Conservation (phyloP, 257 asterid species). For the Ophiorrhiza pumila region DNA sequence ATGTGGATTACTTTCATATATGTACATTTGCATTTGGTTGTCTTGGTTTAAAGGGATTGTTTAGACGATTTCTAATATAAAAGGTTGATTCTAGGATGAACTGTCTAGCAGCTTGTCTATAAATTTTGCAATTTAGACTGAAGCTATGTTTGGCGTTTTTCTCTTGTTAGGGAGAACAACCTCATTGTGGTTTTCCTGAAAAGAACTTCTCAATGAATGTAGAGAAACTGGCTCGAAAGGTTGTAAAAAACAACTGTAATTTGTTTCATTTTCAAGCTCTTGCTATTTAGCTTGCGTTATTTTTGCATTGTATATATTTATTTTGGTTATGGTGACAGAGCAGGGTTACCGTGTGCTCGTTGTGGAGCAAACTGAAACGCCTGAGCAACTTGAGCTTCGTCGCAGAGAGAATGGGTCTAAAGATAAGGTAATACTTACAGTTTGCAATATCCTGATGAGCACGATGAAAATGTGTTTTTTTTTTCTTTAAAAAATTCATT, state of each 20-base stretch:
- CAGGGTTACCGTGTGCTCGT: slow-evolving; percentile 97
- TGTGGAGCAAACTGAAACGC: slow-evolving; percentile 99
- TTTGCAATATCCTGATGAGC: slow-evolving; percentile 13
- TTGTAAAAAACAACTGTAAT: slow-evolving; percentile 22
- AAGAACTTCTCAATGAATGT: slow-evolving; percentile 78
- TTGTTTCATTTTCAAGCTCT: slow-evolving; percentile 10
- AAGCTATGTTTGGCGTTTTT: slow-evolving; percentile 10
- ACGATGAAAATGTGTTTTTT: background rate
- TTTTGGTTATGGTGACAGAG: slow-evolving; percentile 23
- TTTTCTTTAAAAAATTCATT: background rate
- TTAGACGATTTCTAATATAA: background rate
- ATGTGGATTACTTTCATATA: background rate
- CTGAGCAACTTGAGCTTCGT: slow-evolving; percentile 92
- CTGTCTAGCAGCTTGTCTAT: background rate
- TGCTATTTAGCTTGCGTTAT: slow-evolving; percentile 10
- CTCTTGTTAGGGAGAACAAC: slow-evolving; percentile 84
- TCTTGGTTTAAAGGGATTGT: background rate
- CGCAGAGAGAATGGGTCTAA: slow-evolving; percentile 81
- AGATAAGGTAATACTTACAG: slow-evolving; percentile 64
- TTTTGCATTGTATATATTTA: slow-evolving; percentile 13
- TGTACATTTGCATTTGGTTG: background rate
- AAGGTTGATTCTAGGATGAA: background rate
- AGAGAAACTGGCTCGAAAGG: slow-evolving; percentile 94
- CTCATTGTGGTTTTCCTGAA: slow-evolving; percentile 99
- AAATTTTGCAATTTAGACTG: background rate